Evolutionary conservation across 306 rosid genomes (phyloP), one percentile per base, ranked within the genome.

Genomic region (Sicyos edulis): DNA sequence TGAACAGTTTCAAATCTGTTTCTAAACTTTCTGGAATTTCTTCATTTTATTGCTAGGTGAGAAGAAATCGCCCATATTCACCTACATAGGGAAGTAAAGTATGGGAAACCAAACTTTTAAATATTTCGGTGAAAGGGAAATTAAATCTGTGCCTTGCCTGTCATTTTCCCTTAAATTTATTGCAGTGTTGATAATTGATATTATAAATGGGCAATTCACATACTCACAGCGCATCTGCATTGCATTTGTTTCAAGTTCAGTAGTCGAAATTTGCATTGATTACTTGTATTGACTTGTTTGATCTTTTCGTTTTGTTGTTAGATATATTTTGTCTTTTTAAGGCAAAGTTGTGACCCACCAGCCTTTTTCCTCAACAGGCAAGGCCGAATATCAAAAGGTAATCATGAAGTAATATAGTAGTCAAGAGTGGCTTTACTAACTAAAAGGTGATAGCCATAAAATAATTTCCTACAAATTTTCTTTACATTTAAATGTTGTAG

Each of bases 101-200:
- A 64, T 42, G 71, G 16, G 65, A 26, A 59, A 59, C 65, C 65
- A 42, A 64, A 40, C 29, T n/a, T 34, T 64, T 17, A 17, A 42
- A 64, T 64, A 42, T 37, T 40, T 64, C 9, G 11, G 71, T 45
- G 37, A 45, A 49, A 57, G 17, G 55, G 51, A 22, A 45, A 45
- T 66, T 42, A 66, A 66, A 19, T 20, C 16, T 8, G 26, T 42
- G 71, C 47, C 37, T 45, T 66, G 2, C 29, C 6, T 20, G 20
- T 66, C 54, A 20, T 44, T 42, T 66, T 45, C 37, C 52, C 47
- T 66, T 45, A 20, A 20, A 11, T 59, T 57, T 20, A 57, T 9
- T 56, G 61, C 2, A 34, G 15, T 62, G 49, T 34, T 62, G n/a
- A n/a, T 10, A 26, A 26, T 37, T n/a, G 50, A 32, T 62, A 34